phyloP scores from a whole-genome alignment of 139 green algal species.

The Asterochloris sp. region DNA sequence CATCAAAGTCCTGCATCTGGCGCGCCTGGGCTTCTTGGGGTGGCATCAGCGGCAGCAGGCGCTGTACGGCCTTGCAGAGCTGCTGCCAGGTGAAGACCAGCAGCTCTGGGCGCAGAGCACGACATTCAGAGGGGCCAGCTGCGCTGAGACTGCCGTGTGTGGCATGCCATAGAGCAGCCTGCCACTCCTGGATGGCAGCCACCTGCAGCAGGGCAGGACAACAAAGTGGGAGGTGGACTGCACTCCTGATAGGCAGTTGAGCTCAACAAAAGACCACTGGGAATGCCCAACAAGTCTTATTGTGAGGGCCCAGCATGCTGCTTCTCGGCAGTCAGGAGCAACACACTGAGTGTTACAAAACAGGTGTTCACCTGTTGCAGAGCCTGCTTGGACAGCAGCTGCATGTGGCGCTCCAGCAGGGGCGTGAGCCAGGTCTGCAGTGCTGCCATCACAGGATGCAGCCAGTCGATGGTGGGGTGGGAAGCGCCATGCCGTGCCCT shows the following conservation, averaged over 20 bases:
- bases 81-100: slow-evolving; percentile 59
- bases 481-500: slow-evolving; percentile 24
- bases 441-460: slow-evolving; percentile 40
- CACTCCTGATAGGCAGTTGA: too few relatives aligned
- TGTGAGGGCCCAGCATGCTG: too few relatives aligned
- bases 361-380: too few relatives aligned
- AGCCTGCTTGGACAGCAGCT: too few relatives aligned
- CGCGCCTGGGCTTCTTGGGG: background rate
- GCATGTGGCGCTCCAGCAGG: too few relatives aligned
- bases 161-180: slow-evolving; percentile 38
- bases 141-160: slow-evolving; percentile 35
- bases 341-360: too few relatives aligned
- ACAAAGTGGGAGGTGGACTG: background rate
- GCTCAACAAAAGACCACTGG: too few relatives aligned
- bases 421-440: slow-evolving; percentile 40
- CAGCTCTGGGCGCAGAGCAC: slow-evolving; percentile 28
- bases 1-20: background rate
- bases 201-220: slow-evolving; percentile 25
- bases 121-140: background rate
- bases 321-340: too few relatives aligned
- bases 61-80: slow-evolving; percentile 39
- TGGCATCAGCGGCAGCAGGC: slow-evolving; percentile 23
- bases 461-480: slow-evolving; percentile 56
- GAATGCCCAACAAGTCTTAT: too few relatives aligned
- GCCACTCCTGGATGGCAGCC: slow-evolving; percentile 43